A percentile compares a stretch with the other conserved stretches of the same genome.
Conservation (phyloP, 2,329 filamentous ascomycete species). For the Fusarium sp. region DNA sequence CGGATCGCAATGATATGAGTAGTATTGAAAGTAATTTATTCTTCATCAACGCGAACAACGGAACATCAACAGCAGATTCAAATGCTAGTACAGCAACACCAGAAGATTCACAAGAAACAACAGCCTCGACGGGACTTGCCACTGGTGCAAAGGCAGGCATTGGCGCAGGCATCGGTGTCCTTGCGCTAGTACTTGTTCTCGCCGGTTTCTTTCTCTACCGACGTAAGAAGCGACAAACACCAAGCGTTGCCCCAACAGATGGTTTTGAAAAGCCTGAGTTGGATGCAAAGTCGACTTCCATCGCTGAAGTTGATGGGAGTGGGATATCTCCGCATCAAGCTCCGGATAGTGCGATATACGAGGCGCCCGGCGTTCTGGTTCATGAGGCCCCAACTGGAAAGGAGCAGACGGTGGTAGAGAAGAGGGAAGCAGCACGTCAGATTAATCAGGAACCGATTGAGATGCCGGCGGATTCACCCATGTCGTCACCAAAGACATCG, state of each 20-base stretch:
- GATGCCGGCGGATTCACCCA: neutral
- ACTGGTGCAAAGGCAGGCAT: neutral
- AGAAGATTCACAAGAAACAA: neutral
- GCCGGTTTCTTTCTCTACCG: neutral
- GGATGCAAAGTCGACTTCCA: accelerated
- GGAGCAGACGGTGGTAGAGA: neutral
- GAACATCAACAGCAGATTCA: neutral
- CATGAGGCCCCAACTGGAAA: neutral
- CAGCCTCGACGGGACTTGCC: neutral
- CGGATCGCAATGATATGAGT: neutral
- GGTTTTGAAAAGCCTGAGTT: neutral
- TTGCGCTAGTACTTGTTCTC: neutral
- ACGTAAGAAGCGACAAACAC: neutral
- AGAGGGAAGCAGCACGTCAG: neutral
- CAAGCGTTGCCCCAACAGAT: neutral
- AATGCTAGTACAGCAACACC: neutral
- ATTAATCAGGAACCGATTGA: slow-evolving; percentile 10
- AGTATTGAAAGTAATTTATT: neutral
- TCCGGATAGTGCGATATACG: neutral
- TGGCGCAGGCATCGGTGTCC: neutral
- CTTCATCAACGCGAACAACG: neutral
- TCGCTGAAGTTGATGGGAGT: neutral
- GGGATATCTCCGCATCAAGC: neutral
- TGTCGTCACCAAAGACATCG: slow-evolving; percentile 1
- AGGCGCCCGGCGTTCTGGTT: neutral